phyloP scores from a whole-genome alignment of 345 rosid species.

The Pistacia vera region DNA sequence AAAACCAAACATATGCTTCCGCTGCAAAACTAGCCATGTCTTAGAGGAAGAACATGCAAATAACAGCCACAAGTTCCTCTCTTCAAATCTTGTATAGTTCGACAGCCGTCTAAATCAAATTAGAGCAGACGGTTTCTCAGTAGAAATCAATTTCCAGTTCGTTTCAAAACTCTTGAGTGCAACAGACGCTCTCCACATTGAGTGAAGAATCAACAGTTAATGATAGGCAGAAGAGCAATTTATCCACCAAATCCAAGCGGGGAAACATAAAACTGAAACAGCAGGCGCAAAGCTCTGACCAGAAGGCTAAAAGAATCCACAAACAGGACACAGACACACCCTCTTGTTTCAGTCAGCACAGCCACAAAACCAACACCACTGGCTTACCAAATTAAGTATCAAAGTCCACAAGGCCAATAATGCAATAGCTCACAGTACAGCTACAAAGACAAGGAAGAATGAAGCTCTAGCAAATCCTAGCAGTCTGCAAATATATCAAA shows the following conservation, averaged over 20 bases:
- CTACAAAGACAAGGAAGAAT: background rate
- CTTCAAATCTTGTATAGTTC: background rate
- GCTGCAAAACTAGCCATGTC: background rate
- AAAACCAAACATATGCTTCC: background rate
- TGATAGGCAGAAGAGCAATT: background rate
- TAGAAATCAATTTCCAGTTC: background rate
- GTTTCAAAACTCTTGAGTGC: background rate
- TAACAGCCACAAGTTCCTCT: background rate
- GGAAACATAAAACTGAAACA: background rate
- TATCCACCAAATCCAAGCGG: background rate
- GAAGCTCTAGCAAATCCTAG: background rate
- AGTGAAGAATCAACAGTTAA: background rate
- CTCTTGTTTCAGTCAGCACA: background rate
- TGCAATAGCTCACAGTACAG: background rate
- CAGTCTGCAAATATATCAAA: background rate
- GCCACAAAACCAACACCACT: background rate
- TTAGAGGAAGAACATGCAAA: background rate
- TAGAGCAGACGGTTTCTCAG: background rate
- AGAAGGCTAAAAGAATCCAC: too few species aligned
- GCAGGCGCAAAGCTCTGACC: background rate
- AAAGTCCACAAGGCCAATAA: background rate
- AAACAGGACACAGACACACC: background rate
- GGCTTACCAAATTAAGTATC: background rate
- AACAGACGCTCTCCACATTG: background rate
- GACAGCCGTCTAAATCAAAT: background rate